Conservation (phyloP, 176 grass and related monocot species). For the Rhynchospora tenuis region DNA sequence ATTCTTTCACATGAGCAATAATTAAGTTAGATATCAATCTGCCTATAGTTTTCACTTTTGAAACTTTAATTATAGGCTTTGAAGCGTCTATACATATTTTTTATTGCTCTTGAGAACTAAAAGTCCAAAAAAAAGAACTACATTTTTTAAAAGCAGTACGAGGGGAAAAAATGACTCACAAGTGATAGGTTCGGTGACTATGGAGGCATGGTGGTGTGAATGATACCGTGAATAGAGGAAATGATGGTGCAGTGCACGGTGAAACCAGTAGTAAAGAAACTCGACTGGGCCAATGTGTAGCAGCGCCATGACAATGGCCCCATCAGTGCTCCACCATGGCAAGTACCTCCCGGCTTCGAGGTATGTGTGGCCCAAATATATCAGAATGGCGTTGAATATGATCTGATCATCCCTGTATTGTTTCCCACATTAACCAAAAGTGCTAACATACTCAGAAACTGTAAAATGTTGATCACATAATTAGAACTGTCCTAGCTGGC, state of each 20-base stretch:
- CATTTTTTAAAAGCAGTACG: not conserved
- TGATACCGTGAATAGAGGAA: conserved; percentile 90
- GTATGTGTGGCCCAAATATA: conserved; percentile 27
- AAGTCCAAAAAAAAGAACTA: not conserved
- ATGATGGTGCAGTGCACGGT: conserved; percentile 84
- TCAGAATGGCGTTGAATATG: conserved; percentile 53
- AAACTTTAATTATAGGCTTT: not conserved
- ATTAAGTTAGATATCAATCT: too few species aligned
- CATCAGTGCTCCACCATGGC: conserved; percentile 58
- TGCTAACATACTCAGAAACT: not conserved
- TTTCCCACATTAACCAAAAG: not conserved
- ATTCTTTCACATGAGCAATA: too few species aligned
- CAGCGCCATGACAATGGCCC: conserved; percentile 33
- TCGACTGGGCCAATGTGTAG: conserved; percentile 61
- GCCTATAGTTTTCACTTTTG: not conserved
- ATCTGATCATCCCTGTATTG: conserved; percentile 81
- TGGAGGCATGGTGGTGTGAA: conserved; percentile 82
- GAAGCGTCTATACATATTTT: too few species aligned
- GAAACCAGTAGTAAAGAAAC: conserved; percentile 98
- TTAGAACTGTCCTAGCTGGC: not conserved
- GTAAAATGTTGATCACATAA: not conserved
- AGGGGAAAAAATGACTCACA: conserved; percentile 40
- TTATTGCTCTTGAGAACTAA: too few species aligned
- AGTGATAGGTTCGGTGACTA: conserved; percentile 87
- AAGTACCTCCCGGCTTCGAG: conserved; percentile 14